Evolutionary conservation across 2,329 filamentous ascomycete genomes (phyloP).

Genomic region (Calonectria pauciramosa): DNA sequence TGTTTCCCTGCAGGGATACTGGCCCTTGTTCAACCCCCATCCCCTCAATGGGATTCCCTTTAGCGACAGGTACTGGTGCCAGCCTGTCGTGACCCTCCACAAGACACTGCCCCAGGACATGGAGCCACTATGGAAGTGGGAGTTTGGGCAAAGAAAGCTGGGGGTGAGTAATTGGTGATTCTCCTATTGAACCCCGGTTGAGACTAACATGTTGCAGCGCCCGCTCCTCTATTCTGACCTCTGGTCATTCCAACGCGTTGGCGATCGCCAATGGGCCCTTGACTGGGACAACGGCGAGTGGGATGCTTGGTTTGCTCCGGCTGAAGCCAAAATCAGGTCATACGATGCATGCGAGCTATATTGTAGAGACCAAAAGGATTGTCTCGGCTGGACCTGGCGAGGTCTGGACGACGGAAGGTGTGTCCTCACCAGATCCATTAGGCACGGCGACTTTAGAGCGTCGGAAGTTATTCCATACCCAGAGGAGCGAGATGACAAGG

Average conservation of each 20-base stretch:
- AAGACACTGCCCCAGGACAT: constrained; percentile 63
- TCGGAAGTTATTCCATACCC: constrained; percentile 44
- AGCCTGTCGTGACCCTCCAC: constrained; percentile 64
- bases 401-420: constrained; percentile 49
- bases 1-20: constrained; percentile 61
- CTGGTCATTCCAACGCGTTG: constrained; percentile 54
- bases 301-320: constrained; percentile 45
- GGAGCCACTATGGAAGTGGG: constrained; percentile 63
- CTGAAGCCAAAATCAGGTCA: constrained; percentile 43
- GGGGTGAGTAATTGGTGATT: constrained; percentile 45
- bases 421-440: constrained; percentile 45
- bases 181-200: not conserved
- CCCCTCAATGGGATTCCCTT: constrained; percentile 64
- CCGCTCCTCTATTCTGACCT: constrained; percentile 55
- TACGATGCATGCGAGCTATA: constrained; percentile 46
- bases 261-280: constrained; percentile 35
- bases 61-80: constrained; percentile 62
- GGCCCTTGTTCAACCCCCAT: constrained; percentile 65
- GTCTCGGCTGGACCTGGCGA: constrained; percentile 50
- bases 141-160: constrained; percentile 48
- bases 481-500: constrained; percentile 42
- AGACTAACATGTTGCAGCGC: constrained; percentile 43
- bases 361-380: constrained; percentile 43
- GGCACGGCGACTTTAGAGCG: constrained; percentile 42
- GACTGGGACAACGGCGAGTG: constrained; percentile 52